Conservation (phyloP, 2,329 filamentous ascomycete genomes). For the Dothiorella sarmentorum region DNA sequence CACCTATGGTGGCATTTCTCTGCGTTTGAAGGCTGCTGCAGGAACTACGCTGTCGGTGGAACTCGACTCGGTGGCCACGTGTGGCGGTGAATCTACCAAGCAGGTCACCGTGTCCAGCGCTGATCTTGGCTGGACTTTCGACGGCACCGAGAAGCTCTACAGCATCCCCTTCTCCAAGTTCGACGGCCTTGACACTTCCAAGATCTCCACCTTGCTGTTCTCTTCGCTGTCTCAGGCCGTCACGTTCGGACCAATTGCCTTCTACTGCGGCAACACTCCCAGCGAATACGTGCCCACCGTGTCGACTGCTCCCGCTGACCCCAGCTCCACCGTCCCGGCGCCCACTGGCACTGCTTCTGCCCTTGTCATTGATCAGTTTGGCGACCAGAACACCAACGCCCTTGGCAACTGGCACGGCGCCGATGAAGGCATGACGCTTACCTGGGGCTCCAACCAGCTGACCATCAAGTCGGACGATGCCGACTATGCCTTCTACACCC, state of each 20-base stretch:
- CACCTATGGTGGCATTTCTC: slow-evolving; percentile 54
- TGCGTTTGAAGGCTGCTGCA: slow-evolving; percentile 53
- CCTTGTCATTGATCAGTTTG: slow-evolving; percentile 62
- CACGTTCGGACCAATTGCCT: slow-evolving; percentile 55
- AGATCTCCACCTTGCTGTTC: slow-evolving; percentile 53
- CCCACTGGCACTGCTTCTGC: slow-evolving; percentile 48
- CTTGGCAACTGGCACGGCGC: slow-evolving; percentile 64
- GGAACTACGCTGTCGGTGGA: slow-evolving; percentile 53
- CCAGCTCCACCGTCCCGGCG: slow-evolving; percentile 49
- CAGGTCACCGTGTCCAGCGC: slow-evolving; percentile 40
- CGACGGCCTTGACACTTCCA: slow-evolving; percentile 48
- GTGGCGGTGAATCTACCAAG: slow-evolving; percentile 41
- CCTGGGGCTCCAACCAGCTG: slow-evolving; percentile 51
- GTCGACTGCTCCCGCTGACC: slow-evolving; percentile 39
- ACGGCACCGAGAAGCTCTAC: slow-evolving; percentile 59
- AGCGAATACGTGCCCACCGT: slow-evolving; percentile 49
- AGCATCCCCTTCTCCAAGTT: slow-evolving; percentile 56
- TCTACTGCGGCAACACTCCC: slow-evolving; percentile 55
- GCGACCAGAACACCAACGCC: slow-evolving; percentile 51
- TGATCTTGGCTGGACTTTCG: slow-evolving; percentile 58
- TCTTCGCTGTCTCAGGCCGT: slow-evolving; percentile 45
- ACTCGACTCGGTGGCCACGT: slow-evolving; percentile 47
- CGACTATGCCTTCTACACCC: slow-evolving; percentile 60
- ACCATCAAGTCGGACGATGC: slow-evolving; percentile 58
- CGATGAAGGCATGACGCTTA: slow-evolving; percentile 57